phyloP scores from a whole-genome alignment of 495 filamentous ascomycete genomes.

The Glonium stellatum region DNA sequence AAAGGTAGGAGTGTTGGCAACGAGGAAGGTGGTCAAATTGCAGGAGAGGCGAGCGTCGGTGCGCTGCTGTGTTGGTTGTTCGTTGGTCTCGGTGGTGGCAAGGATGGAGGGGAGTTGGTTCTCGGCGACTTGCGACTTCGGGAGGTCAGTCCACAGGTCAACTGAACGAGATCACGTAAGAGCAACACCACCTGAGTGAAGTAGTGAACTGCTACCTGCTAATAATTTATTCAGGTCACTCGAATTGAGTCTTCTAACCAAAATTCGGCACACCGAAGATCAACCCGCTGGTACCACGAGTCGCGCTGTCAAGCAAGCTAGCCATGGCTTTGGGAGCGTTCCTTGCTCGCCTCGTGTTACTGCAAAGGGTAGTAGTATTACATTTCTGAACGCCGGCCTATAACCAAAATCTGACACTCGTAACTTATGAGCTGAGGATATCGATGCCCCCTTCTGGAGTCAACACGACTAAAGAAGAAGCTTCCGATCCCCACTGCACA shows the following conservation, averaged over 20 bases:
- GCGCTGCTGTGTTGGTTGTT: conserved; percentile 2
- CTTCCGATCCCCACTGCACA: conserved; percentile 68
- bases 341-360: conserved; percentile 1
- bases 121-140: neutral
- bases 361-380: conserved; percentile 18
- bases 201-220: neutral
- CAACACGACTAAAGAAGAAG: conserved; percentile 66
- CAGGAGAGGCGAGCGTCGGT: conserved; percentile 9
- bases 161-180: neutral
- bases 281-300: neutral
- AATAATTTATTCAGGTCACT: no score
- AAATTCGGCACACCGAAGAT: neutral
- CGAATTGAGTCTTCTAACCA: neutral
- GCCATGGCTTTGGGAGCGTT: conserved; percentile 6
- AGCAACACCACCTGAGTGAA: neutral
- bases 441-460: conserved; percentile 67
- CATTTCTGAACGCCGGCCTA: conserved; percentile 8
- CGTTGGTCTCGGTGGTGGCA: conserved; percentile 12
- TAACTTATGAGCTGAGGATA: conserved; percentile 40
- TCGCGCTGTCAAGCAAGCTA: conserved; percentile 17
- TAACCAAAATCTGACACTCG: neutral
- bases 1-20: neutral
- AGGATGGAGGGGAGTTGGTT: conserved; percentile 6
- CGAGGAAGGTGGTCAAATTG: conserved; percentile 5
- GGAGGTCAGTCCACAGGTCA: neutral